Evolutionary conservation across 1,284 basidiomycete species (phyloP).

Genomic region (Trichosporon coremiiforme): DNA sequence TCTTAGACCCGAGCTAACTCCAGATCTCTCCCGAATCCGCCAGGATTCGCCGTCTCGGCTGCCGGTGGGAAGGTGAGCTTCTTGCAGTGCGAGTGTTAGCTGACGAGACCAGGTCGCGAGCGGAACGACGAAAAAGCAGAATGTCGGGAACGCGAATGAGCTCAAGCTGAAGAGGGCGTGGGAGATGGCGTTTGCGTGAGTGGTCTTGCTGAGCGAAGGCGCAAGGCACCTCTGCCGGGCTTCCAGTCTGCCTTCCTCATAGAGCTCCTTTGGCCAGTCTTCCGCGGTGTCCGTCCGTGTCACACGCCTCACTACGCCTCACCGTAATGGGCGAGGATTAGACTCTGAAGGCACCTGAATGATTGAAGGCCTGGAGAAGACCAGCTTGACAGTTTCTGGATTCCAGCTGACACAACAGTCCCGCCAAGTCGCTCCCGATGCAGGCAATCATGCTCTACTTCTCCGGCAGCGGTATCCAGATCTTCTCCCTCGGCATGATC

Average conservation of each 20-base stretch:
- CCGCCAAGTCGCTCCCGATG: constrained; percentile 87
- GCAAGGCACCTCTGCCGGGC: no score
- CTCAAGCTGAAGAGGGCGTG: constrained; percentile 81
- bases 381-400: no score
- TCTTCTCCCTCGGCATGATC: constrained; percentile 91
- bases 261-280: no score
- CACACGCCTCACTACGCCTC: no score
- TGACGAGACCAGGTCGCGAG: constrained; percentile 14
- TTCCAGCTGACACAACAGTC: constrained; percentile 48
- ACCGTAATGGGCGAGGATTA: no score
- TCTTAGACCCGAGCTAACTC: no score
- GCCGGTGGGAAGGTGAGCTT: neutral
- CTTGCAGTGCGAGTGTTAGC: neutral
- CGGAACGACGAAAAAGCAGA: constrained; percentile 9
- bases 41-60: constrained; percentile 8
- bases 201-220: neutral
- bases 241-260: no score
- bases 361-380: no score
- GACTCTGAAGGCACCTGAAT: no score
- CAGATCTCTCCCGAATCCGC: neutral
- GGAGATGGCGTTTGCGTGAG: constrained; percentile 72
- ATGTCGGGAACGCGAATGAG: constrained; percentile 41
- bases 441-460: constrained; percentile 96
- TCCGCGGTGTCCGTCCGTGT: no score
- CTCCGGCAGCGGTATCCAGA: constrained; percentile 87